Percentiles rank a stretch among this genome's conserved stretches.
These are phyloP conservation scores for Gynostemma pentaphyllum DNA, from an alignment of 306 rosid genomes.

Conservation along the genomic window DNA sequence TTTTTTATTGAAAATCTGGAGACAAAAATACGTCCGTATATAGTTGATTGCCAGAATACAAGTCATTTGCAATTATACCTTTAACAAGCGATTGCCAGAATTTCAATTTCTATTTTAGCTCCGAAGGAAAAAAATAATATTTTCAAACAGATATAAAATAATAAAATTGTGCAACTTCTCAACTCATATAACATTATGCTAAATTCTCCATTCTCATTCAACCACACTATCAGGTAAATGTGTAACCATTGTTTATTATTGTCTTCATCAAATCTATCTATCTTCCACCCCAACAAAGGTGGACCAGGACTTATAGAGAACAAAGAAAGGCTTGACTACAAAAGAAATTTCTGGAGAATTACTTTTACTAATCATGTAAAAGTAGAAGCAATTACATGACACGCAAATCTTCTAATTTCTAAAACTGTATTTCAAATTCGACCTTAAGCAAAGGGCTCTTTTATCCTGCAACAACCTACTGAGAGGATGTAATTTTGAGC, in stretches of 20 bases:
- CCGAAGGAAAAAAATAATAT: too few relatives aligned
- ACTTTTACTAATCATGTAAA: not conserved
- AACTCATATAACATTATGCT: too few relatives aligned
- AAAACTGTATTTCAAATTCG: not conserved
- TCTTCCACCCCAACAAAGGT: slow-evolving; percentile 8
- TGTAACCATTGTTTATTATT: not conserved
- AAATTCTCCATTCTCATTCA: too few relatives aligned
- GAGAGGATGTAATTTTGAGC: slow-evolving; percentile 49
- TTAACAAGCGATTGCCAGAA: too few relatives aligned
- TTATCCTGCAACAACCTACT: slow-evolving; percentile 4
- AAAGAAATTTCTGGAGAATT: not conserved
- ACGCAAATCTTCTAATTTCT: not conserved
- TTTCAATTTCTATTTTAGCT: too few relatives aligned
- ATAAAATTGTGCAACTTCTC: too few relatives aligned
- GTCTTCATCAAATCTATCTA: not conserved
- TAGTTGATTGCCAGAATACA: too few relatives aligned
- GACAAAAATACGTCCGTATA: too few relatives aligned
- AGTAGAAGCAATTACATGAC: not conserved
- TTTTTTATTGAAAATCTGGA: too few relatives aligned
- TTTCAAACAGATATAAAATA: too few relatives aligned
- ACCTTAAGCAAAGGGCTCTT: not conserved
- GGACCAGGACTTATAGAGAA: not conserved
- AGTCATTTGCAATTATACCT: too few relatives aligned
- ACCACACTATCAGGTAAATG: not conserved
- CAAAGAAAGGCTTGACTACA: not conserved